Evolutionary conservation across 768 basidiomycete species (phyloP).

Genomic region (Leccinum pellstonianum): DNA sequence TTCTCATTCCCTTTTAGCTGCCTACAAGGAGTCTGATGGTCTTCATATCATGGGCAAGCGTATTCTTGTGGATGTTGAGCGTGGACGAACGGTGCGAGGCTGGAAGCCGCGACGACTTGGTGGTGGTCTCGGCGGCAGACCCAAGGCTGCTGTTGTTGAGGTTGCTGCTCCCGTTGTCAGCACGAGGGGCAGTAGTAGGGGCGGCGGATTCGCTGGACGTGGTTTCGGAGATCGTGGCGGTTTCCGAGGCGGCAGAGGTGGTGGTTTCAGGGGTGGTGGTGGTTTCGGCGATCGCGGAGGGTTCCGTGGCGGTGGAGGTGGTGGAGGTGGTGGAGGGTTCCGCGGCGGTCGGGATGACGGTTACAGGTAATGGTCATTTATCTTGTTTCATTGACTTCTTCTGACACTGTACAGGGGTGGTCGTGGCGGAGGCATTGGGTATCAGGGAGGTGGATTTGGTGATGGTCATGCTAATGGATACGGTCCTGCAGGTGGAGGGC

Average conservation of each 20-base stretch:
- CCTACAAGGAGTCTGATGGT: slow-evolving; percentile 98
- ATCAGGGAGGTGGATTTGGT: slow-evolving; percentile 57
- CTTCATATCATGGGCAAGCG: slow-evolving; percentile 94
- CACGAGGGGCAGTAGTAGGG: slow-evolving; percentile 29
- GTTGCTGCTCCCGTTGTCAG: slow-evolving; percentile 30
- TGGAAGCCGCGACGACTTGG: slow-evolving; percentile 98
- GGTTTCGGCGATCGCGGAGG: slow-evolving; percentile 42
- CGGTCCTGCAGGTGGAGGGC: slow-evolving; percentile 47
- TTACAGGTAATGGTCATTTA: slow-evolving; percentile 43
- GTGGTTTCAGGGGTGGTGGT: slow-evolving; percentile 48
- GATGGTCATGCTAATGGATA: slow-evolving; percentile 54
- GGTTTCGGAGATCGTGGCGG: slow-evolving; percentile 38
- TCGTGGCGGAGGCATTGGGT: slow-evolving; percentile 74
- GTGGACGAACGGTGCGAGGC: slow-evolving; percentile 94
- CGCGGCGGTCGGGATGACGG: slow-evolving; percentile 44
- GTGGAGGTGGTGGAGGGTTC: slow-evolving; percentile 35
- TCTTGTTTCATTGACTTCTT: slow-evolving; percentile 5
- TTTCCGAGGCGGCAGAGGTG: slow-evolving; percentile 42
- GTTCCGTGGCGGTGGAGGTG: slow-evolving; percentile 40
- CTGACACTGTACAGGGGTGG: slow-evolving; percentile 45
- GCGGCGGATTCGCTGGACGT: slow-evolving; percentile 45
- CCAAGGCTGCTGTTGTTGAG: slow-evolving; percentile 65
- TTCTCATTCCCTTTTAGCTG: slow-evolving; percentile 48
- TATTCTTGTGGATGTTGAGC: slow-evolving; percentile 96
- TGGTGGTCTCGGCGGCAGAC: slow-evolving; percentile 98